phyloP scores from a whole-genome alignment of 2,329 filamentous ascomycete genomes.

The Verticillium nubilum region DNA sequence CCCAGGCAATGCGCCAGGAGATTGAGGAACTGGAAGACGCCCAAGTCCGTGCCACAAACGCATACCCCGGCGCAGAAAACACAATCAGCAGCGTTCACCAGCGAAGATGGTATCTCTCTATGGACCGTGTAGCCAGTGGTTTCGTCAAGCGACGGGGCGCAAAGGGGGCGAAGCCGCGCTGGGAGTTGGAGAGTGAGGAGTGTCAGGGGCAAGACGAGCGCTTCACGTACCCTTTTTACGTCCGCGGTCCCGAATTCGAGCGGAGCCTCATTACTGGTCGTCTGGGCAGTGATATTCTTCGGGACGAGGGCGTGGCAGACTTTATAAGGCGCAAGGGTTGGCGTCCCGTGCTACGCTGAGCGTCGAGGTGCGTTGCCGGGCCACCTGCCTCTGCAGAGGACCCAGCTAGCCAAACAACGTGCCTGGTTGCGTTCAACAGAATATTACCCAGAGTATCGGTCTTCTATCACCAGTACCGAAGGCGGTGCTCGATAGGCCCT shows the following conservation, averaged over 20 bases:
- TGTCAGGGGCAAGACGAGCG: constrained; percentile 12
- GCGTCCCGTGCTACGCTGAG: constrained; percentile 38
- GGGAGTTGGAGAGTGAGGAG: constrained; percentile 6
- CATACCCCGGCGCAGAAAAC: constrained; percentile 61
- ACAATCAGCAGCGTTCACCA: constrained; percentile 63
- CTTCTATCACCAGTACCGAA: too few relatives aligned
- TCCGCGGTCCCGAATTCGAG: constrained; percentile 55
- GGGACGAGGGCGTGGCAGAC: constrained; percentile 52
- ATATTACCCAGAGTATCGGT: too few relatives aligned
- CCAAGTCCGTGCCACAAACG: constrained; percentile 53
- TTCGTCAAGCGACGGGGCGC: constrained; percentile 36
- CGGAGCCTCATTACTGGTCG: constrained; percentile 63
- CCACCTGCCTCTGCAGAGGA: too few relatives aligned
- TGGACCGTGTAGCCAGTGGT: constrained; percentile 55
- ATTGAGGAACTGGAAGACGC: constrained; percentile 43
- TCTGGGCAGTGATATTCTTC: constrained; percentile 51
- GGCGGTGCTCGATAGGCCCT: too few relatives aligned
- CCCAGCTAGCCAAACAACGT: too few relatives aligned
- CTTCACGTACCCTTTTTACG: constrained; percentile 52
- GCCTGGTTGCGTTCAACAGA: too few relatives aligned
- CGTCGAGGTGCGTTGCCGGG: neutral
- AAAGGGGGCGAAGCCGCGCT: constrained; percentile 13
- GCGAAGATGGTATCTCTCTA: constrained; percentile 58
- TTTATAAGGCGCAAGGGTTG: constrained; percentile 57
- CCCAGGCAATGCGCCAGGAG: constrained; percentile 31